phyloP scores from a whole-genome alignment of 2,329 filamentous ascomycete genomes.

The Curvularia sp. region DNA sequence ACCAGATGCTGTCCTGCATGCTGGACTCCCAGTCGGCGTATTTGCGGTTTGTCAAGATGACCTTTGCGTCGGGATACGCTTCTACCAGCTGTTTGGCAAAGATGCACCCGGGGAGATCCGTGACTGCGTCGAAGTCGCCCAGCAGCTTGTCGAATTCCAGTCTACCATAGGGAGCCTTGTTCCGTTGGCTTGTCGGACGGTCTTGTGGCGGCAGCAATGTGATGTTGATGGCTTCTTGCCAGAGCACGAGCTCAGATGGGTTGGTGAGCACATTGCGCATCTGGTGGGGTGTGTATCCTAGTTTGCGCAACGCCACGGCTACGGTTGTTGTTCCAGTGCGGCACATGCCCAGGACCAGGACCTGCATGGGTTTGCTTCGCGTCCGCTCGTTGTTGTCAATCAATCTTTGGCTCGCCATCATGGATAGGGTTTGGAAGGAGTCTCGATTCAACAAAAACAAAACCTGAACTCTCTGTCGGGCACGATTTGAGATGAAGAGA shows the following conservation, averaged over 20 bases:
- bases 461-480: too few species aligned
- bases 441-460: neutral
- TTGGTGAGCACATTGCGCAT: conserved; percentile 34
- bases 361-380: conserved; percentile 73
- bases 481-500: conserved; percentile 9
- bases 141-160: conserved; percentile 58
- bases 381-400: conserved; percentile 71
- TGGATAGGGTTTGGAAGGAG: neutral
- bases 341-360: conserved; percentile 72
- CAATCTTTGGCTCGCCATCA: conserved; percentile 25
- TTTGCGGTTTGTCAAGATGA: conserved; percentile 41
- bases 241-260: conserved; percentile 30
- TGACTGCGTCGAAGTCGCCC: conserved; percentile 51
- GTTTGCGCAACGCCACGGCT: conserved; percentile 54
- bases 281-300: conserved; percentile 37
- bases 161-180: conserved; percentile 33
- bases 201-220: conserved; percentile 29
- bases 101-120: conserved; percentile 39
- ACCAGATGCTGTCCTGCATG: conserved; percentile 38
- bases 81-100: conserved; percentile 40
- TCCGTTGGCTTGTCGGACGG: conserved; percentile 17
- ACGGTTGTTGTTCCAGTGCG: conserved; percentile 71
- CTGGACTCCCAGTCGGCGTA: conserved; percentile 39
- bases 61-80: conserved; percentile 45
- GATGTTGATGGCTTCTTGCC: conserved; percentile 41